Evolutionary conservation across 2,329 filamentous ascomycete species (phyloP), one percentile per base, ranked within the genome.

Genomic region (Fusarium citri): DNA sequence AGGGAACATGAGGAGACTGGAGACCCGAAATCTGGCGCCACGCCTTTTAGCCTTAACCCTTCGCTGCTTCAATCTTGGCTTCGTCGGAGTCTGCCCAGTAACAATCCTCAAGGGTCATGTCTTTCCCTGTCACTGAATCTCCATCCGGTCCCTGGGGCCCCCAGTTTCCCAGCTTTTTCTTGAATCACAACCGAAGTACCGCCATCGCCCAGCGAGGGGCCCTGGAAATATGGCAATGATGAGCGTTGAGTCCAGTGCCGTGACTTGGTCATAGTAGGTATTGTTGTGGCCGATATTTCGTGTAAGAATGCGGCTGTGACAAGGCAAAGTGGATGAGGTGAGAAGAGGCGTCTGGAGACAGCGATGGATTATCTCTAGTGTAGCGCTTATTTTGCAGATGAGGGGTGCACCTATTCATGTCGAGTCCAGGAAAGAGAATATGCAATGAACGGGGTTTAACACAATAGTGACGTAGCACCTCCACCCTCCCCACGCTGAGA

Each of bases 171-270:
- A 26, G 23, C 18, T 46, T 43, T 62, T 49, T 37, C 55, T 48
- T 51, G 63, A 48, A 45, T n/a, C 46, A 49, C 47, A 66, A 61
- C 63, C 63, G 63, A 66, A 66, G 63, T 66, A 66, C 63, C 63
- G 62, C 63, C 62, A 49, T 59, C 30, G 43, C 11, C 16, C 30
- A 40, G 28, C n/a, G 37, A 11, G 16, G 55, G 14, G 37, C 18
- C 30, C n/a, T 56, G 30, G 31, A 40, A 34, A 49, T 66, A 60
- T 61, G 59, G 34, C 34, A 37, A 37, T 37, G 34, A 37, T 37
- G 34, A 37, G 46, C 59, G 34, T n/a, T 53, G 34, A 15, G 31
- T 23, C 12, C 34, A 37, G 34, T 37, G 18, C 34, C n/a, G 28
- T 9, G 59, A 51, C 34, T 23, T 23, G 12, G 26, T 22, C 59